A percentile compares a stretch with the other conserved stretches of the same genome.
Evolutionary conservation across 805 yeast genomes (phyloP).

Genomic region (Yarrowia porcina): DNA sequence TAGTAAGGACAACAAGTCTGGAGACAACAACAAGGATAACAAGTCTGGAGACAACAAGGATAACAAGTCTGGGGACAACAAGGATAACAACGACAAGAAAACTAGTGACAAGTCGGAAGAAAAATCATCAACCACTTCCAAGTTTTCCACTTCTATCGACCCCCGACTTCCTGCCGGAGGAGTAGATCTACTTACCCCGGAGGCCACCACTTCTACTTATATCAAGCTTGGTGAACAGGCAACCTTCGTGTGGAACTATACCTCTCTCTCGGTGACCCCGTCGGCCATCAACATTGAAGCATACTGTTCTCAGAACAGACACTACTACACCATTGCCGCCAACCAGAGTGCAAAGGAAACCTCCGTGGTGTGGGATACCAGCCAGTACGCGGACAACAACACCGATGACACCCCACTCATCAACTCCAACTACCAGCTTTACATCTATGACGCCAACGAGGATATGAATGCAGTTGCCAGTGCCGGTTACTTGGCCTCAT

Average conservation of each 20-base stretch:
- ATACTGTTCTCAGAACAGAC: conserved; percentile 39
- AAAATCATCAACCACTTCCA: conserved; percentile 29
- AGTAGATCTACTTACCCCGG: conserved; percentile 38
- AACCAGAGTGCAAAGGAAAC: conserved; percentile 36
- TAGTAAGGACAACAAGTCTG: neutral
- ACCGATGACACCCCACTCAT: conserved; percentile 29
- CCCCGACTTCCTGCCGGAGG: conserved; percentile 41
- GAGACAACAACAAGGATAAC: neutral
- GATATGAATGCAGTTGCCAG: conserved; percentile 34
- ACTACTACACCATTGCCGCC: conserved; percentile 41
- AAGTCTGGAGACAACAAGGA: neutral
- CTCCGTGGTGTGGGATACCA: conserved; percentile 41
- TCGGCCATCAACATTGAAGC: conserved; percentile 41
- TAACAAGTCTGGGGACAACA: neutral
- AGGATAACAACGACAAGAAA: conserved; percentile 1
- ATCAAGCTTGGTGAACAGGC: conserved; percentile 41
- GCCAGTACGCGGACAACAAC: conserved; percentile 32
- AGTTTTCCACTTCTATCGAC: conserved; percentile 35
- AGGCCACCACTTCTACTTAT: conserved; percentile 38
- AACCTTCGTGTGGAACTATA: conserved; percentile 43
- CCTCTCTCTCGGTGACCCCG: conserved; percentile 40
- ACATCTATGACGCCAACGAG: conserved; percentile 39
- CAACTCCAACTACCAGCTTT: conserved; percentile 41
- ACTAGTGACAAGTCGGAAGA: neutral
- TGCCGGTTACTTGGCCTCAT: conserved; percentile 40